These are phyloP conservation scores for Saccharomycopsis fibuligera DNA, from an alignment of 805 yeast genomes.

Conservation along the genomic window DNA sequence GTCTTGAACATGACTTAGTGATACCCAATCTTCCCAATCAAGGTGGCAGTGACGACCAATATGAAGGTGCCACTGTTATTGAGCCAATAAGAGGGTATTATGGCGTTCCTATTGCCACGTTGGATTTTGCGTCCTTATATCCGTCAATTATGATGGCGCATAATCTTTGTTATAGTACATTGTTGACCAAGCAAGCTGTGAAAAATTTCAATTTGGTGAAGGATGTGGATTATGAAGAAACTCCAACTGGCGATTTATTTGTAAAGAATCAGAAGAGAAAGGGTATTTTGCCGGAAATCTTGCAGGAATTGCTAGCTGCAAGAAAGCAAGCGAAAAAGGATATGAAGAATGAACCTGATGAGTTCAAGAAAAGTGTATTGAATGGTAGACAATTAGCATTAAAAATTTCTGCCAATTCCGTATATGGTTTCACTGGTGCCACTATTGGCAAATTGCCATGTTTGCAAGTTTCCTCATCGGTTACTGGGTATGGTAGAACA, in stretches of 20 bases:
- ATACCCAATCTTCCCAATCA: conserved; percentile 81
- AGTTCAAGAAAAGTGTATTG: conserved; percentile 85
- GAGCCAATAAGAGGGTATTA: conserved; percentile 95
- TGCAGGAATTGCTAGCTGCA: conserved; percentile 82
- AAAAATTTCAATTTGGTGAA: conserved; percentile 56
- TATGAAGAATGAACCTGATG: conserved; percentile 87
- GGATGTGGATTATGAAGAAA: conserved; percentile 70
- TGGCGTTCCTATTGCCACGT: conserved; percentile 93
- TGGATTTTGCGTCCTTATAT: conserved; percentile 94
- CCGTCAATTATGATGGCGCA: conserved; percentile 99
- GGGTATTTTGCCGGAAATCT: conserved; percentile 88
- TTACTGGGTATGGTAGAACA: conserved; percentile 90
- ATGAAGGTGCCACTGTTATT: conserved; percentile 98
- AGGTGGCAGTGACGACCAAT: conserved; percentile 80
- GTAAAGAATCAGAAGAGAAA: conserved; percentile 62
- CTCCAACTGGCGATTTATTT: conserved; percentile 92
- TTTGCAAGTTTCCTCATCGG: conserved; percentile 90
- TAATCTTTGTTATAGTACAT: conserved; percentile 89
- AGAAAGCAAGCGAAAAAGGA: conserved; percentile 91
- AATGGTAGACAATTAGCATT: conserved; percentile 97
- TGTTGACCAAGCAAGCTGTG: conserved; percentile 63
- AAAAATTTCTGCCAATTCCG: conserved; percentile 96
- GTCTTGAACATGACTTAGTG: conserved; percentile 77
- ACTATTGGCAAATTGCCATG: conserved; percentile 97
- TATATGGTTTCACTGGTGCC: conserved; percentile 98